Evolutionary conservation across 2,329 filamentous ascomycete genomes (phyloP).

Genomic region (Trichoderma koningii): DNA sequence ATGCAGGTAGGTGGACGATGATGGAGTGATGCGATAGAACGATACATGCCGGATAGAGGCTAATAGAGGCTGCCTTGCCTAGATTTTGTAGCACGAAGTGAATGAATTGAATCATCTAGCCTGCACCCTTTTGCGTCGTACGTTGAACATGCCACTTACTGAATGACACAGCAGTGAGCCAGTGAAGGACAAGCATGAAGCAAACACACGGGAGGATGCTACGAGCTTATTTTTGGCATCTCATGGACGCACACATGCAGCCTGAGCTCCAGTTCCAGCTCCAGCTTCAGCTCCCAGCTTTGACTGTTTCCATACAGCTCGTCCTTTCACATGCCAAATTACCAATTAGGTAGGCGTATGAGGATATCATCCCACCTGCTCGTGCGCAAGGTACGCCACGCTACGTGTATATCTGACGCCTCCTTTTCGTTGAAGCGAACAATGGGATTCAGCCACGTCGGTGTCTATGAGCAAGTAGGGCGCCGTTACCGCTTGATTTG

Average conservation of each 20-base stretch:
- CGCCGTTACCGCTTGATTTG: slow-evolving; percentile 1
- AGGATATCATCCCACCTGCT: not conserved
- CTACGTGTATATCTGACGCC: not conserved
- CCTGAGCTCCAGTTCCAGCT: not conserved
- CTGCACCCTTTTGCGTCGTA: too few species aligned
- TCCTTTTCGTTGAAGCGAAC: not conserved
- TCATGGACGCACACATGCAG: not conserved
- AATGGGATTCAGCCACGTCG: not conserved
- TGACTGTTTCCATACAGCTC: not conserved
- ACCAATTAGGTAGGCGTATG: too few species aligned
- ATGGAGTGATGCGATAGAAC: not conserved
- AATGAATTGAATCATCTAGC: not conserved
- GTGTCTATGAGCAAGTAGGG: not conserved
- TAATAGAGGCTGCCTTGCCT: not conserved
- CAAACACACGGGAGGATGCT: not conserved
- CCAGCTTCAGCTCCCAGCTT: not conserved
- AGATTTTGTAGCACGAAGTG: slow-evolving; percentile 2
- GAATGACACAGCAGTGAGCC: too few species aligned
- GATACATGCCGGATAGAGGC: slow-evolving; percentile 4
- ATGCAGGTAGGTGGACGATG: not conserved
- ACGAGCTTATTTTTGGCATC: not conserved
- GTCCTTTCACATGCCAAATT: not conserved
- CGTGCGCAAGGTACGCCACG: not conserved
- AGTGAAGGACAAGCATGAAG: not conserved
- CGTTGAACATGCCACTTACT: too few species aligned